These are phyloP conservation scores for Globisporangium nunn DNA, from an alignment of 352 stramenopile species.

Conservation along the genomic window DNA sequence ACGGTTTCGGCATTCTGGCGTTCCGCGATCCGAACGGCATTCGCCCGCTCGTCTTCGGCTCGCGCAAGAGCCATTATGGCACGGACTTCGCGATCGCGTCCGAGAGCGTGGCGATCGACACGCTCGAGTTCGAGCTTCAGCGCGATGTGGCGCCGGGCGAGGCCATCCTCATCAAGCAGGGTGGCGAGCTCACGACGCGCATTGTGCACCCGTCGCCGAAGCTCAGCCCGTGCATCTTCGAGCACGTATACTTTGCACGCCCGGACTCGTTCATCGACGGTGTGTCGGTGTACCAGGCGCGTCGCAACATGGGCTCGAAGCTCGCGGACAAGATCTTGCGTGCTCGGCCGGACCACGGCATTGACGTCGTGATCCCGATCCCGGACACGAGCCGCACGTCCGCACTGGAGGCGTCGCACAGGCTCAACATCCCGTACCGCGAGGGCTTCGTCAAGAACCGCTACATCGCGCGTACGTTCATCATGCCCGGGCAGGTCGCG, in stretches of 20 bases:
- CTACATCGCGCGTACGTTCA: conserved; percentile 99
- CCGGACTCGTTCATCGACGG: conserved; percentile 99
- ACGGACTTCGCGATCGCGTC: conserved; percentile 94
- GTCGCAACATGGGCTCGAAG: conserved; percentile 97
- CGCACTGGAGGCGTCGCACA: conserved; percentile 87
- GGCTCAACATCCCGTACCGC: conserved; percentile 91
- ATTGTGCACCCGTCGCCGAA: conserved; percentile 64
- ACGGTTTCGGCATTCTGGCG: conserved; percentile 95
- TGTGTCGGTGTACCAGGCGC: conserved; percentile 96
- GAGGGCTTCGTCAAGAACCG: conserved; percentile 99
- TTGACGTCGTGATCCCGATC: conserved; percentile 99
- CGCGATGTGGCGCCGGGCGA: conserved; percentile 95
- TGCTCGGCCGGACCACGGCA: conserved; percentile 86
- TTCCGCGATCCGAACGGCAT: conserved; percentile 98
- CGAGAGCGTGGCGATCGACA: conserved; percentile 98
- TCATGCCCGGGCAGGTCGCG: conserved; percentile 97
- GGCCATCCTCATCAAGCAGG: conserved; percentile 93
- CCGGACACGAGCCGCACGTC: conserved; percentile 97
- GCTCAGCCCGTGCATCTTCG: conserved; percentile 98
- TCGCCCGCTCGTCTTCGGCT: conserved; percentile 93
- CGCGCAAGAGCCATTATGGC: conserved; percentile 70
- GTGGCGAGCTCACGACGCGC: conserved; percentile 78
- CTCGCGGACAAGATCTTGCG: conserved; percentile 94
- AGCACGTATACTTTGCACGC: conserved; percentile 99
- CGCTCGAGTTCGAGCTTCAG: conserved; percentile 93